Evolutionary conservation across 768 basidiomycete species (phyloP), one percentile per base, ranked within the genome.

Genomic region (Collybiopsis confluens): DNA sequence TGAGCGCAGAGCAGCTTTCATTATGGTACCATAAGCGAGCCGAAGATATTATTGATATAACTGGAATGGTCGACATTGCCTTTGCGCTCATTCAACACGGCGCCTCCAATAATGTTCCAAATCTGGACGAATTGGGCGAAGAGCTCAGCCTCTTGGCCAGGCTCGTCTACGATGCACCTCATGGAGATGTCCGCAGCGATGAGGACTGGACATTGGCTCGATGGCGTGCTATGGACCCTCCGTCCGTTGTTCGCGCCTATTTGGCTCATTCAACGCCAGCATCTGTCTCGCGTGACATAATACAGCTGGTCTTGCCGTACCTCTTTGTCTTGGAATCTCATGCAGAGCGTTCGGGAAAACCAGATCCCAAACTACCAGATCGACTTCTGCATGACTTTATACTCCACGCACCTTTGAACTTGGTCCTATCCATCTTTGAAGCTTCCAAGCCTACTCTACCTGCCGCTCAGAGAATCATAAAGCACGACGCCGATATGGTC

Each of bases 241-340:
- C 76, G 4, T 73, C 81, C 6, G 78, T 92, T 20, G 74, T 98
- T 52, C 70, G 70, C 9, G 87, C 88, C 37, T 98, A 96, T 66
- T 80, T 97, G 9, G 70, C 79, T 3, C 70, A 85, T 65, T 89
- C 94, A 4, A 82, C 82, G 2, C 73, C 87, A 3, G 73, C 78
- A 2, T 80, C 80, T 16, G 62, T 98, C 18, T 77, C 84, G 2
- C 65, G 68, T 41, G 86, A 93, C 60, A 83, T 98, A 38, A 71
- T 77, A 21, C 79, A 77, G 27, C 83, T 97, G 33, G 90, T 96
- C 33, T 77, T 93, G 68, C 96, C 96, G 2, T 99, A 97, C 66
- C 80, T 98, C 0, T 95, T 88, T 60, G 92, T 98, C 21, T 76
- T 98, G 26, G 94, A 98, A 68, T 79, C 92, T 20, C 85, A 88